Evolutionary conservation across 1,284 basidiomycete genomes (phyloP).

Genomic region (Cutaneotrichosporon mucoides): DNA sequence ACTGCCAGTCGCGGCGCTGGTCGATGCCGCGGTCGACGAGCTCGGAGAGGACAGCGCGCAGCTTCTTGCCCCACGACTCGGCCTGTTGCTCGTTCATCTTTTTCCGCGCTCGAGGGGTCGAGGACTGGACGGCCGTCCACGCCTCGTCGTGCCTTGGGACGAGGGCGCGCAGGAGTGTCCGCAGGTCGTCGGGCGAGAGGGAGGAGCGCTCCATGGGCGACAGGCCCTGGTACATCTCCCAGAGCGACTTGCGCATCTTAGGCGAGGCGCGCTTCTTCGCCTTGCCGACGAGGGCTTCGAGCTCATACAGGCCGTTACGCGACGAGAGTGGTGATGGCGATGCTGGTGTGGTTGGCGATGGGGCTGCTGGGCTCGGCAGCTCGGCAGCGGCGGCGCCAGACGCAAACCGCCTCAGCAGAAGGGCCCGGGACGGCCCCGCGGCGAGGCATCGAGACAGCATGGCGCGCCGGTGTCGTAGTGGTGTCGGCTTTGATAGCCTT

Average conservation of each 20-base stretch:
- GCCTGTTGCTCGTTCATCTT: neutral
- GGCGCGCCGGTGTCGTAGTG: neutral
- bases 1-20: conserved; percentile 14
- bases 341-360: neutral
- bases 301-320: neutral
- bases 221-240: conserved; percentile 3
- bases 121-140: conserved; percentile 1
- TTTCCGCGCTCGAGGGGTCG: neutral
- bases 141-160: conserved; percentile 14
- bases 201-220: conserved; percentile 4
- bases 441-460: conserved; percentile 16
- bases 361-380: neutral
- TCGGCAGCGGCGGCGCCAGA: neutral
- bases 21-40: conserved; percentile 6
- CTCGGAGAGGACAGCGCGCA: conserved; percentile 13
- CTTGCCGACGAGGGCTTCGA: neutral
- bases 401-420: conserved; percentile 8
- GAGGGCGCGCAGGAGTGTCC: conserved; percentile 10
- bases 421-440: conserved; percentile 11
- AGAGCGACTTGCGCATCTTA: neutral
- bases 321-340: too few relatives aligned
- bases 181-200: conserved; percentile 7
- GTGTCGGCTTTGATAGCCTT: neutral
- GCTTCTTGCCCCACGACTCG: conserved; percentile 6
- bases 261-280: neutral